phyloP scores from a whole-genome alignment of 2,329 filamentous ascomycete genomes.

The Apiospora kogelbergensis region DNA sequence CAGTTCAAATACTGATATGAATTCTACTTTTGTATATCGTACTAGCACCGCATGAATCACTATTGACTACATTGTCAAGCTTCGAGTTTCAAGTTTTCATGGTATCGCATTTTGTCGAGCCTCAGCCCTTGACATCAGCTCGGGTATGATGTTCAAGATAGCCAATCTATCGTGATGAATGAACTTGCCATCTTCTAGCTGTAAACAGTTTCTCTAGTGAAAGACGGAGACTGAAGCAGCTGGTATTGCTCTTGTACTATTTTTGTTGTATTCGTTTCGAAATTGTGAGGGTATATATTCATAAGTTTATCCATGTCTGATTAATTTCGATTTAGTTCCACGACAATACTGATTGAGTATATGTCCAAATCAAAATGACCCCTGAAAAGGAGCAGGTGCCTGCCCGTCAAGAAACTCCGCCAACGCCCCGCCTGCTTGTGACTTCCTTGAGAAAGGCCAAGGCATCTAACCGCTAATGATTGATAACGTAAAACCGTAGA shows the following conservation, averaged over 20 bases:
- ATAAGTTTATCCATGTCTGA: no score
- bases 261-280: no score
- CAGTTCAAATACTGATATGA: not conserved
- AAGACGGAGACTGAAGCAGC: no score
- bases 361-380: not conserved
- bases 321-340: not conserved
- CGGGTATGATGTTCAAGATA: no score
- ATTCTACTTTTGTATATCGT: not conserved
- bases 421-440: not conserved
- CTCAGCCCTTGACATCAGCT: no score
- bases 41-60: not conserved
- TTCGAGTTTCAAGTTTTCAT: no score
- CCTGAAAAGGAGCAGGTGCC: not conserved
- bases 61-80: no score
- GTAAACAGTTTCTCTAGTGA: no score
- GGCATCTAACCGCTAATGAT: not conserved
- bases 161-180: no score
- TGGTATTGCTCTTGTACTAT: not conserved
- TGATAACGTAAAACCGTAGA: not conserved
- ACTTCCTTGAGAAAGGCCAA: not conserved
- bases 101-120: no score
- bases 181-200: no score
- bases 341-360: not conserved
- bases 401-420: not conserved
- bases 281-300: no score